Percentiles rank a stretch among this genome's conserved stretches.
Evolutionary conservation across 805 yeast genomes (phyloP).

Genomic region (Kodamaea sagamina): DNA sequence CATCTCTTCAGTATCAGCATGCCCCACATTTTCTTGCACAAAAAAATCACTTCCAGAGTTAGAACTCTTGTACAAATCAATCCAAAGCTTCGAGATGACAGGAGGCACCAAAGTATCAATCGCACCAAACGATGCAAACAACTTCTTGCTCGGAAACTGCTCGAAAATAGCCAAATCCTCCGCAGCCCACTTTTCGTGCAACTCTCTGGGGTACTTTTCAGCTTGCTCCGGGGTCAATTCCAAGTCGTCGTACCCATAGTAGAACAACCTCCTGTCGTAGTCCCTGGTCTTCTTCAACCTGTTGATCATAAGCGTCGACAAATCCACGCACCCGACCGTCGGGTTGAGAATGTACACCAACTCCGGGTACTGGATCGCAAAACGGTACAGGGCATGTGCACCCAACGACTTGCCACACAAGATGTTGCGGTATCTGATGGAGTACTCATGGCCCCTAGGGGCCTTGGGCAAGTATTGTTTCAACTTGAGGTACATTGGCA

Average conservation of each 20-base stretch:
- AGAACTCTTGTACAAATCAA: constrained; percentile 28
- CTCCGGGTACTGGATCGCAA: constrained; percentile 40
- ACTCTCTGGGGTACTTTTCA: constrained; percentile 28
- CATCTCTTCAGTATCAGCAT: constrained; percentile 39
- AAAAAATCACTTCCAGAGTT: constrained; percentile 28
- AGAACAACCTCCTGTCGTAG: constrained; percentile 34
- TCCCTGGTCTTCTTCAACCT: constrained; percentile 32
- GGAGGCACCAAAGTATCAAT: constrained; percentile 41
- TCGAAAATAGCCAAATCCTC: constrained; percentile 37
- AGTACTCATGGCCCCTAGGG: constrained; percentile 19
- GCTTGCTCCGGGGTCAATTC: constrained; percentile 29
- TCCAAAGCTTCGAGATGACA: constrained; percentile 33
- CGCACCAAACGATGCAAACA: constrained; percentile 41
- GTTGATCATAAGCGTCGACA: constrained; percentile 46
- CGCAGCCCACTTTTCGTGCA: constrained; percentile 31
- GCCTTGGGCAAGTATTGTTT: constrained; percentile 25
- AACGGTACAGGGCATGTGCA: constrained; percentile 55
- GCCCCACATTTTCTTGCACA: constrained; percentile 34
- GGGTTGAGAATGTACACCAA: constrained; percentile 47
- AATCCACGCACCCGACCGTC: constrained; percentile 51
- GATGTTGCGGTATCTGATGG: constrained; percentile 36
- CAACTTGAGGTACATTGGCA: constrained; percentile 43
- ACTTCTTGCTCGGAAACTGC: constrained; percentile 29
- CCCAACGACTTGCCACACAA: constrained; percentile 57
- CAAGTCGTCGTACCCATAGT: constrained; percentile 36